Conservation (phyloP, 495 filamentous ascomycete species). For the Hypoxylon fragiforme region DNA sequence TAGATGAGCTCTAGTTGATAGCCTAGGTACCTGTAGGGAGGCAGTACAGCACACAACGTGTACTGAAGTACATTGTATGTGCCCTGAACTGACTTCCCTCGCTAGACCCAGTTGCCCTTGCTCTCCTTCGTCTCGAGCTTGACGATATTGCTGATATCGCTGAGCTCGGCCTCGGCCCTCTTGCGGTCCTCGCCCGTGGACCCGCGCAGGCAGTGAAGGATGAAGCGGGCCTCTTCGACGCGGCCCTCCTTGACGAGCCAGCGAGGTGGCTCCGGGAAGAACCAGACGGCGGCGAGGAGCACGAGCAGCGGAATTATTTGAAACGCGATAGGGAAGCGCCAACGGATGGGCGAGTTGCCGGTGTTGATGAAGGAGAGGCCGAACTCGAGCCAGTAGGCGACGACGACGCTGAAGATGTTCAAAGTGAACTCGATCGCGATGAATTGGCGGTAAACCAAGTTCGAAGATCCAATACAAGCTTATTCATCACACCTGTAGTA, state of each 20-base stretch:
- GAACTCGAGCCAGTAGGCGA: conserved; percentile 76
- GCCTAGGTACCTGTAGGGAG: too few relatives aligned
- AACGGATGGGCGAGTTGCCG: conserved; percentile 59
- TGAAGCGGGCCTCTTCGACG: conserved; percentile 63
- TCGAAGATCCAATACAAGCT: too few relatives aligned
- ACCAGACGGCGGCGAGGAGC: conserved; percentile 56
- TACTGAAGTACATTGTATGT: too few relatives aligned
- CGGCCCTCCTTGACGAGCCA: conserved; percentile 67
- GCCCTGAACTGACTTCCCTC: too few relatives aligned
- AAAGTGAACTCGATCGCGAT: conserved; percentile 74
- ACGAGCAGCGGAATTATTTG: conserved; percentile 67
- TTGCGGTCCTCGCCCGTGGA: conserved; percentile 55
- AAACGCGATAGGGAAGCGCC: conserved; percentile 73
- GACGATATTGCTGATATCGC: conserved; percentile 61
- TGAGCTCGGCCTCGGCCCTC: conserved; percentile 63
- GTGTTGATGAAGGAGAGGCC: conserved; percentile 57
- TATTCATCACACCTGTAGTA: too few relatives aligned
- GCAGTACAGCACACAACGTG: too few relatives aligned
- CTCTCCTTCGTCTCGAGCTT: conserved; percentile 58
- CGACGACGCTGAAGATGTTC: conserved; percentile 73
- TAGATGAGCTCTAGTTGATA: too few relatives aligned
- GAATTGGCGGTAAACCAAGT: too few relatives aligned
- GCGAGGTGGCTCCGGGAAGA: conserved; percentile 67
- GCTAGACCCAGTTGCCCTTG: conserved; percentile 57
- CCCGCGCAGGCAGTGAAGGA: conserved; percentile 64